phyloP scores from a whole-genome alignment of 805 yeast genomes.

The Debaryomyces castellii region DNA sequence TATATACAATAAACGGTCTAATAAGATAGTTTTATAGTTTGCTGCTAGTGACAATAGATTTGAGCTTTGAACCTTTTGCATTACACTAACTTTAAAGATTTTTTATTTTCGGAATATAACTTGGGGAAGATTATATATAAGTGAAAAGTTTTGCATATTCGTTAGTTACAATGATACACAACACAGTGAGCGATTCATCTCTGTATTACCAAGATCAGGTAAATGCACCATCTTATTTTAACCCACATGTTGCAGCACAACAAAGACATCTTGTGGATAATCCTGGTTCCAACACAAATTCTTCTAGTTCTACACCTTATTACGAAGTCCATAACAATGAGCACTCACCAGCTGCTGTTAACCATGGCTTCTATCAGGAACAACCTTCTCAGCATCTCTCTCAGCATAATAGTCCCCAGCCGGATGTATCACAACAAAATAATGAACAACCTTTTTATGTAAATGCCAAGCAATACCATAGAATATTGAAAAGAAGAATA shows the following conservation, averaged over 20 bases:
- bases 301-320: constrained; percentile 20
- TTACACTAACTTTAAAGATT: neutral
- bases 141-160: neutral
- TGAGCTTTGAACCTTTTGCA: neutral
- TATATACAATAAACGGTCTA: neutral
- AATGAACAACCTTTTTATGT: constrained; percentile 93
- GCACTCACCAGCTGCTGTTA: constrained; percentile 12
- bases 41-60: neutral
- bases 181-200: constrained; percentile 20
- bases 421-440: constrained; percentile 15
- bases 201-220: constrained; percentile 24
- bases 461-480: constrained; percentile 95
- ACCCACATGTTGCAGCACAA: constrained; percentile 8
- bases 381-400: constrained; percentile 9
- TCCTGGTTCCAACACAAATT: constrained; percentile 4
- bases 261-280: constrained; percentile 6
- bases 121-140: neutral
- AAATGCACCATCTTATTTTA: constrained; percentile 12
- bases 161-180: constrained; percentile 29
- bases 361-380: constrained; percentile 10
- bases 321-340: constrained; percentile 12
- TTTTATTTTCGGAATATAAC: neutral
- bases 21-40: neutral
- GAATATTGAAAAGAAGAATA: constrained; percentile 87
- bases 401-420: constrained; percentile 7